Base-by-base conservation (phyloP, 1,284 basidiomycete genomes). In the Coniophora puteana region DNA sequence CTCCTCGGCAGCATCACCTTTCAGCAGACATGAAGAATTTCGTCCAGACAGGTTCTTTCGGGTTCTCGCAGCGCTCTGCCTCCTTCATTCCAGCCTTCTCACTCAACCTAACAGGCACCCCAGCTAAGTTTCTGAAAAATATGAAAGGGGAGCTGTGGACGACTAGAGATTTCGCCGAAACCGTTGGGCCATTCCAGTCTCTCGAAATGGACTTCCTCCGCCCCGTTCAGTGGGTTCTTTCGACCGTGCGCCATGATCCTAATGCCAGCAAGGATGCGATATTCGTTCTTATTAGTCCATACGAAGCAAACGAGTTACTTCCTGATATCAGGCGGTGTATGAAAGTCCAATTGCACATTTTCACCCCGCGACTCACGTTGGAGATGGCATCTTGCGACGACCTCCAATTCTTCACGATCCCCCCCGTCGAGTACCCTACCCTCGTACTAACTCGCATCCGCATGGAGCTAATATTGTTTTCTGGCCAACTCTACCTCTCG, bases 211-310 rank as follows among this genome's bases (percentile, higher is more conserved):
- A 67, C 18, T 73, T 66, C 43, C 46, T 70, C 28, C 66, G 67
- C 13, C 66, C 69, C 0, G 62, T 74, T 13, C 59, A 68, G 30
- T 72, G 74, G 74, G 51, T 76, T 22, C 28, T 70, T 13, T 65
- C 68, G 0, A 40, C 29, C 18, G n/a, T n/a, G n/a, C n/a, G n/a
- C n/a, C n/a, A n/a, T n/a, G n/a, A n/a, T n/a, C n/a, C n/a, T n/a
- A 1, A 24, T 17, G 17, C n/a, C 11, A 43, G 43, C 14, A 10
- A 10, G 33, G 8, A 26, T 18, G 30, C 37, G 28, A 12, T 26
- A 7, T 46, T 71, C 1, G 59, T 78, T 20, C 45, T 67, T 13
- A 38, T 75, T 36, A 77, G 76, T 44, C 72, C 75, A 1, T 63
- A 52, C 39, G 74, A 78, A 43, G 69, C 51, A 29, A 62, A 76